Conservation (phyloP, 2,329 filamentous ascomycete genomes). For the Trichoderma sp. region DNA sequence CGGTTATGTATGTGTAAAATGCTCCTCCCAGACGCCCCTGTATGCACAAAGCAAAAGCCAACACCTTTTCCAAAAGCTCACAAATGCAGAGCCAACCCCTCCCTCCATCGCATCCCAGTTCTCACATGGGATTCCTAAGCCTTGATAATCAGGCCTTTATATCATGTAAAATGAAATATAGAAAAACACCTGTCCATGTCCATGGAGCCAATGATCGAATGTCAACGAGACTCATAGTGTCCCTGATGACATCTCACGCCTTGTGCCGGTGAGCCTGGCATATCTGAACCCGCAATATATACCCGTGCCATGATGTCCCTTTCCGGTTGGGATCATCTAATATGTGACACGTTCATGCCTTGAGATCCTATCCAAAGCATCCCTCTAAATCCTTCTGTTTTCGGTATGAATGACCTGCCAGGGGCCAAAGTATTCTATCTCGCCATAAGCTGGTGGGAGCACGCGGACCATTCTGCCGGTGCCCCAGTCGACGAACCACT, state of each 20-base stretch:
- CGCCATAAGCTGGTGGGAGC: constrained; percentile 53
- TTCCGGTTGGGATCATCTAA: not conserved
- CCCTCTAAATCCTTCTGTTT: constrained; percentile 43
- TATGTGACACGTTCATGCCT: not conserved
- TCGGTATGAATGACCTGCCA: constrained; percentile 51
- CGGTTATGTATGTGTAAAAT: constrained; percentile 8
- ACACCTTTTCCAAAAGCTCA: not conserved
- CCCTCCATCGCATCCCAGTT: not conserved
- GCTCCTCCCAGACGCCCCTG: constrained; percentile 13
- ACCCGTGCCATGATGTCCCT: not conserved
- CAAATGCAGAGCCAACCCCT: not conserved
- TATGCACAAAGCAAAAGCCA: constrained; percentile 10
- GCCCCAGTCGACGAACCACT: constrained; percentile 59
- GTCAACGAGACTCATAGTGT: not conserved
- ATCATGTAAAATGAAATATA: not conserved
- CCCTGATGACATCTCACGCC: not conserved
- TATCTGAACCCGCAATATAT: not conserved
- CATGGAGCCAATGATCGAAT: not conserved
- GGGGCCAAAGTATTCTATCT: constrained; percentile 47
- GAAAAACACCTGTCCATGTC: not conserved
- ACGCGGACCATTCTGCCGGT: constrained; percentile 55
- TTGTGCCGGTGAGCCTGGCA: not conserved
- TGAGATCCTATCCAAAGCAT: not conserved
- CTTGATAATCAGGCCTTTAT: not conserved
- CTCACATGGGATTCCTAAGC: not conserved